These are phyloP conservation scores for Tuber borchii DNA, from an alignment of 495 filamentous ascomycete genomes.

Conservation along the genomic window DNA sequence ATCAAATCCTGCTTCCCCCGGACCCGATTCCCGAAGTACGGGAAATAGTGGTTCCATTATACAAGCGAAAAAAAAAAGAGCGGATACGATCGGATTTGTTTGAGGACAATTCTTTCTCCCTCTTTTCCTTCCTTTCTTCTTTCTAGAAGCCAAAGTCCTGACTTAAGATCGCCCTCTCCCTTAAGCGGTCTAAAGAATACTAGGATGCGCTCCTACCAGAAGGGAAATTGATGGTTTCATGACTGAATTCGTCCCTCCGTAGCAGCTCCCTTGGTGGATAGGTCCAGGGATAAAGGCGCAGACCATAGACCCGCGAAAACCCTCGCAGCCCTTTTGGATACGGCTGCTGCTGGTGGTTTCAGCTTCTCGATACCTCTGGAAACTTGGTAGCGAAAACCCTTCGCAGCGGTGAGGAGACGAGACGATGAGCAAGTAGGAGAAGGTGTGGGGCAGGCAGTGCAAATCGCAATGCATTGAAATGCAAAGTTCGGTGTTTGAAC, in stretches of 20 bases:
- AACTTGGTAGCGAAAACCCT: constrained; percentile 21
- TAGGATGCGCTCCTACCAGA: constrained; percentile 10
- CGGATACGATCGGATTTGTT: constrained; percentile 26
- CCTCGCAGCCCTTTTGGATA: constrained; percentile 1
- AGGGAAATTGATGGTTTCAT: constrained; percentile 25
- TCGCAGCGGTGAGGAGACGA: constrained; percentile 5
- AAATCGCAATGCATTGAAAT: constrained; percentile 13
- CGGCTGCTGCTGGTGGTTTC: neutral
- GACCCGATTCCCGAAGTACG: constrained; percentile 6
- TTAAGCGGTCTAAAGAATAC: constrained; percentile 12
- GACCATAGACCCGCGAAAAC: constrained; percentile 9
- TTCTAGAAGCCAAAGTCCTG: constrained; percentile 21
- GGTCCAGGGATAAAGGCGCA: constrained; percentile 6
- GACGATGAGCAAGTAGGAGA: constrained; percentile 8
- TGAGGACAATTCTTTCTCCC: constrained; percentile 9
- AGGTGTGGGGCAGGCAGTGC: constrained; percentile 13
- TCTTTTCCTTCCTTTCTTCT: neutral
- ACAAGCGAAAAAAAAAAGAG: constrained; percentile 4
- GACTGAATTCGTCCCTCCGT: constrained; percentile 20
- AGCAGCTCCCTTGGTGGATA: constrained; percentile 14
- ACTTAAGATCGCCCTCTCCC: constrained; percentile 9
- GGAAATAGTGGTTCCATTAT: constrained; percentile 23
- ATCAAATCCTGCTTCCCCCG: neutral
- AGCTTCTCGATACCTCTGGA: constrained; percentile 7
- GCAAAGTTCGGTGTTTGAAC: constrained; percentile 15